Base-by-base conservation (phyloP, 768 basidiomycete species). In the Collybia mongolica region DNA sequence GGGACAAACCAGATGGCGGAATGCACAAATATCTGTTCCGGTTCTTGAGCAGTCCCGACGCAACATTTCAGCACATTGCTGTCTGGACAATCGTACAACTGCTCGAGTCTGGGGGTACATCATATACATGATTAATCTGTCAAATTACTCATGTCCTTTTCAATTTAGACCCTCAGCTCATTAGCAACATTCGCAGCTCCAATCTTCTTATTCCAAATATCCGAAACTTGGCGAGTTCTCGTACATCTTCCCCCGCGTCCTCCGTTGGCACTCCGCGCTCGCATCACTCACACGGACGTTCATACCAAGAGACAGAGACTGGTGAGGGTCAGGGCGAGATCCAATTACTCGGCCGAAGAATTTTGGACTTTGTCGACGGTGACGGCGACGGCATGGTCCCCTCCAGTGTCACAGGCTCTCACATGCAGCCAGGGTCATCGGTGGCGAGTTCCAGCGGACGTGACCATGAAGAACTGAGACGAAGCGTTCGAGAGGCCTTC, bases 21-120 rank as follows among this genome's bases (percentile, higher is more conserved):
- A 88, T 99, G 79, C 96, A 98, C 66, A 82, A 81, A 53, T 99
- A 99, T 70, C 77, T 99, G 39, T 88, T 92, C 64, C 83, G 92
- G 39, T 99, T 99, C 83, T 71, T 99, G 59, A 91, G 84, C 37
- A 95, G 91, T 62, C 75, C 89, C 5, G 97, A 99, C 62, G 88
- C 92, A 12, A 99, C 97, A 0, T 99, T 99, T 86, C 95, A 98
- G 67, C 97, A 99, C 64, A 99, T 98, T 55, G 97, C 97, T 28
- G 94, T 99, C 39, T 99, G 97, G 97, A 98, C 97, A 0, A 95
- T 98, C 57, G 95, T 98, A 20, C 97, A 99, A 64, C 72, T 99
- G 18, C 77, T 99, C 22, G 97, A 99, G 66, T 96, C 96, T n/a
- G 90, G 92, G 54, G 91, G 89, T 90, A 56, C 38, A 73, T 57